Conservation (phyloP, 2,329 filamentous ascomycete genomes). For the Ophiostoma pallidulum region DNA sequence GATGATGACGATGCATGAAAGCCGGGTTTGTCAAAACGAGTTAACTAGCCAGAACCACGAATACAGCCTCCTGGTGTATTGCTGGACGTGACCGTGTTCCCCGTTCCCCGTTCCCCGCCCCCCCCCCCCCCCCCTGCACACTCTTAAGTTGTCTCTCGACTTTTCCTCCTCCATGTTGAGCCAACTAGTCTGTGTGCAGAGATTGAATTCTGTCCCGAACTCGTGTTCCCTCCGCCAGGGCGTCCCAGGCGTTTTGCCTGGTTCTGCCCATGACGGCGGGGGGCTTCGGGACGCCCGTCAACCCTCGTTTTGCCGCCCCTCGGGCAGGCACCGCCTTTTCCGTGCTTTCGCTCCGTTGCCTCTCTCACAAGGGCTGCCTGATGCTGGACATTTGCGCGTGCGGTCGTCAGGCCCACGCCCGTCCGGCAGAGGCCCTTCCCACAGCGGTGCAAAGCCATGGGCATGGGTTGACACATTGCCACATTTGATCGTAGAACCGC, state of each 20-base stretch:
- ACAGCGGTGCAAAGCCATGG: too few species aligned
- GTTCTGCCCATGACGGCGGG: constrained; percentile 20
- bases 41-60: too few species aligned
- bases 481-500: too few species aligned
- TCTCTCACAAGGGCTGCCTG: not conserved
- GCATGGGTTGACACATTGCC: too few species aligned
- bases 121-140: constrained; percentile 49
- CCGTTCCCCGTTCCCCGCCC: not conserved
- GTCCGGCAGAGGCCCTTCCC: too few species aligned
- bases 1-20: too few species aligned
- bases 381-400: not conserved
- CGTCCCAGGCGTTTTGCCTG: constrained; percentile 42
- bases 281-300: constrained; percentile 26
- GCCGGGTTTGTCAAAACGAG: too few species aligned
- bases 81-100: too few species aligned
- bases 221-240: constrained; percentile 27
- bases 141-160: constrained; percentile 96
- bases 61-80: not conserved
- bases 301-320: constrained; percentile 10
- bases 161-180: constrained; percentile 64
- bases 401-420: too few species aligned
- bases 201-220: constrained; percentile 36
- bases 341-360: not conserved
- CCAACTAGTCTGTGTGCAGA: constrained; percentile 97
- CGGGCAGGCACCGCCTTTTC: constrained; percentile 11